These are phyloP conservation scores for Boletus rubescentipes DNA, from an alignment of 768 basidiomycete genomes.

Conservation along the genomic window DNA sequence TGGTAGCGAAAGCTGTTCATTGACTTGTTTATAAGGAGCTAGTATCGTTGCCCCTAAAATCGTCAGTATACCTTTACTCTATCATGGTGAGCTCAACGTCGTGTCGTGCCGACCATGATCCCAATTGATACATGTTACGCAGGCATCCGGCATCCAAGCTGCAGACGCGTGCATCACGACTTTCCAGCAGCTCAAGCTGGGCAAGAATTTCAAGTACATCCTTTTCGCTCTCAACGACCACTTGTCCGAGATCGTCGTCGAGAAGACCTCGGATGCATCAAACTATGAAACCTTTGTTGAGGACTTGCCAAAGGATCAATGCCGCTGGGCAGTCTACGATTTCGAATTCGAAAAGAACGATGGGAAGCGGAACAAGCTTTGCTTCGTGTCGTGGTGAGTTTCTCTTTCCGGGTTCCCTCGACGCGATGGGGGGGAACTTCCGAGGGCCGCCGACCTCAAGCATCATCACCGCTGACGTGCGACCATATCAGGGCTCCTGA, in stretches of 20 bases:
- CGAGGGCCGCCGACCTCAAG: not conserved
- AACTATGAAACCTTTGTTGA: slow-evolving; percentile 73
- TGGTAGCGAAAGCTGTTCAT: not conserved
- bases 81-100: slow-evolving; percentile 26
- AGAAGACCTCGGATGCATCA: slow-evolving; percentile 51
- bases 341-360: slow-evolving; percentile 76
- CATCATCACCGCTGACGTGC: not conserved
- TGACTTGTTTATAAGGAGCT: slow-evolving; percentile 13
- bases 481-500: slow-evolving; percentile 74
- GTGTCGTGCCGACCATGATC: not conserved
- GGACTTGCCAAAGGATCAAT: slow-evolving; percentile 71
- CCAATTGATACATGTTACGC: not conserved
- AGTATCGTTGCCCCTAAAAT: slow-evolving; percentile 11
- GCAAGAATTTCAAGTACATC: slow-evolving; percentile 75
- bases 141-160: slow-evolving; percentile 45
- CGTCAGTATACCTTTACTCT: not conserved
- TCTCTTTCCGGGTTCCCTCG: not conserved
- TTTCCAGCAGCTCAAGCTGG: slow-evolving; percentile 25
- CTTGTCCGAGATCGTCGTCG: slow-evolving; percentile 73
- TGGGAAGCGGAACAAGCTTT: slow-evolving; percentile 80
- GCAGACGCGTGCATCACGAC: slow-evolving; percentile 47
- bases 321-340: slow-evolving; percentile 92
- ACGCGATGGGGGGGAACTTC: not conserved
- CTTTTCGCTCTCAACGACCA: slow-evolving; percentile 65
- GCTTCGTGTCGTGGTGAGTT: slow-evolving; percentile 77